Percentiles rank a stretch among this genome's conserved stretches.
Evolutionary conservation across 2,329 filamentous ascomycete species (phyloP).

Genomic region (Periconia sp.): DNA sequence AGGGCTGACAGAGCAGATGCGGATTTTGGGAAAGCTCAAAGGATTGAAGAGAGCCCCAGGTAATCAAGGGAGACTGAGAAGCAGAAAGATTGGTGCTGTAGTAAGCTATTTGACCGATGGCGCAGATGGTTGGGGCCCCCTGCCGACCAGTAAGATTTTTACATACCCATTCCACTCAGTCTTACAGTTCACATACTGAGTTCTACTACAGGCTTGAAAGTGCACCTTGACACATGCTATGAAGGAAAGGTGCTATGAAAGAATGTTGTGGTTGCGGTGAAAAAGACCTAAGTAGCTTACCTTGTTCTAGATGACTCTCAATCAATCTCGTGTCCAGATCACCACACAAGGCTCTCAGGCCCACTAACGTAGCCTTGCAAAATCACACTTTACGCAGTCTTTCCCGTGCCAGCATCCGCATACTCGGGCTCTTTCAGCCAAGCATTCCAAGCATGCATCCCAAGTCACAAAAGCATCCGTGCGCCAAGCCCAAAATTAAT

Average conservation of each 20-base stretch:
- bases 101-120: conserved; percentile 17
- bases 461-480: conserved; percentile 7
- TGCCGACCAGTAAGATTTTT: conserved; percentile 9
- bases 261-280: too few species aligned
- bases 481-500: conserved; percentile 18
- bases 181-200: background rate
- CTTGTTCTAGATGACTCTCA: too few species aligned
- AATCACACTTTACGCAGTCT: too few species aligned
- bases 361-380: too few species aligned
- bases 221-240: conserved; percentile 1
- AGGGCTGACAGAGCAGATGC: conserved; percentile 15
- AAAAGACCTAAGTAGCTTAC: too few species aligned
- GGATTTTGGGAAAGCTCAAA: conserved; percentile 13
- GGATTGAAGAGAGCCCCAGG: conserved; percentile 10
- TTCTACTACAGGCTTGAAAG: conserved; percentile 10
- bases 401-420: too few species aligned
- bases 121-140: conserved; percentile 14
- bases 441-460: background rate
- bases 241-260: background rate
- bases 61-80: conserved; percentile 4
- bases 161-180: background rate
- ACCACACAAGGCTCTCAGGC: too few species aligned
- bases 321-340: too few species aligned
- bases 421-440: too few species aligned
- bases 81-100: conserved; percentile 6